A percentile compares a stretch with the other conserved stretches of the same genome.
Conservation (phyloP, 2,329 filamentous ascomycete species). For the Penicillium sp. region DNA sequence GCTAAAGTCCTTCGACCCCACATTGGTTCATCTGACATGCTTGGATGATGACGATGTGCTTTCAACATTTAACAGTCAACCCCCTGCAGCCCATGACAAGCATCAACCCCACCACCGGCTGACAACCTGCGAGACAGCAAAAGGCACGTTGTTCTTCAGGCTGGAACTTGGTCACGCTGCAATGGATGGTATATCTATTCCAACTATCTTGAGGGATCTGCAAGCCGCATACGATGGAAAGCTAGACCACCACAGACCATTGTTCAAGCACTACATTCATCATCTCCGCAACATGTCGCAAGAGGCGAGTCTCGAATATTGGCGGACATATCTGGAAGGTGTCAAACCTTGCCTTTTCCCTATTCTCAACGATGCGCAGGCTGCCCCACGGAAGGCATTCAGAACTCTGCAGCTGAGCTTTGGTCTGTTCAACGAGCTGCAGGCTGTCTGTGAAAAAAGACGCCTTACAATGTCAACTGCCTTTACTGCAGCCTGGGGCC, state of each 20-base stretch:
- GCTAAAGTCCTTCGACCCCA: slow-evolving; percentile 35
- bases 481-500: slow-evolving; percentile 75
- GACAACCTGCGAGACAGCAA: slow-evolving; percentile 49
- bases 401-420: slow-evolving; percentile 38
- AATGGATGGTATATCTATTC: slow-evolving; percentile 58
- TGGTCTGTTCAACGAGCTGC: slow-evolving; percentile 36
- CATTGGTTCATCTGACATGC: slow-evolving; percentile 37
- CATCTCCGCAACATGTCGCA: slow-evolving; percentile 35
- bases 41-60: slow-evolving; percentile 35
- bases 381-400: slow-evolving; percentile 28
- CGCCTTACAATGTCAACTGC: slow-evolving; percentile 56
- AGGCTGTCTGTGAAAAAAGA: slow-evolving; percentile 46
- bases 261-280: slow-evolving; percentile 42
- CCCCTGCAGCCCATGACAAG: slow-evolving; percentile 31
- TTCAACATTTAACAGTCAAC: slow-evolving; percentile 34
- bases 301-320: slow-evolving; percentile 40
- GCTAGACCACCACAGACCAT: slow-evolving; percentile 41
- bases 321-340: slow-evolving; percentile 42
- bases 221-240: slow-evolving; percentile 51
- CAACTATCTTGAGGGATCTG: slow-evolving; percentile 54
- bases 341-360: slow-evolving; percentile 45
- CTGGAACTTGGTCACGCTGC: slow-evolving; percentile 59
- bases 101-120: slow-evolving; percentile 51
- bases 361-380: slow-evolving; percentile 36
- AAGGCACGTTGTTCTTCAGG: slow-evolving; percentile 47